phyloP scores from a whole-genome alignment of 768 basidiomycete genomes.

The Exidia glandulosa region DNA sequence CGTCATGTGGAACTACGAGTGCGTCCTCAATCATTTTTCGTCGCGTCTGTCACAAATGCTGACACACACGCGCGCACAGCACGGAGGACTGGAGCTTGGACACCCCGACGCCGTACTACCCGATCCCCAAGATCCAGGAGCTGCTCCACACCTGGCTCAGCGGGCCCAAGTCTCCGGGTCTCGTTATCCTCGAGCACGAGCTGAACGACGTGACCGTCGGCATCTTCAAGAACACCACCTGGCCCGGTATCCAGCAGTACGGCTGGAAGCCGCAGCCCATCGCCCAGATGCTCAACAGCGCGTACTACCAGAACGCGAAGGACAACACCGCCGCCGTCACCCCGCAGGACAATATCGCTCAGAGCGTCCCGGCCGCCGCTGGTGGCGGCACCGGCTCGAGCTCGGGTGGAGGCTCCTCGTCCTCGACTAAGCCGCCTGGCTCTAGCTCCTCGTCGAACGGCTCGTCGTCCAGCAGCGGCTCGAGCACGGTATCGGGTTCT shows the following conservation, averaged over 20 bases:
- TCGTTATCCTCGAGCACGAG: constrained; percentile 83
- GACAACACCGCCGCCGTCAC: neutral
- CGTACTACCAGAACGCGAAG: neutral
- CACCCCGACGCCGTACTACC: constrained; percentile 31
- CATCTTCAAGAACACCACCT: constrained; percentile 51
- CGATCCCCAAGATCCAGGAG: constrained; percentile 26
- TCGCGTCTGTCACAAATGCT: neutral
- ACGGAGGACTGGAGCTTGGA: constrained; percentile 54
- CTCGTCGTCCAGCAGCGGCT: no score
- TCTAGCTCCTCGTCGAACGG: neutral
- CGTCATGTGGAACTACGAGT: constrained; percentile 88
- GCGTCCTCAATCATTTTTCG: no score
- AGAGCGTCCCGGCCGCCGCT: neutral
- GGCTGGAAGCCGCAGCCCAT: constrained; percentile 63
- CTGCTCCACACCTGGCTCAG: constrained; percentile 35
- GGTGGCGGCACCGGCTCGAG: no score
- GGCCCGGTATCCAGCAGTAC: constrained; percentile 48
- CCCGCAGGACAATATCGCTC: neutral
- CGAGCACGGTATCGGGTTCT: no score
- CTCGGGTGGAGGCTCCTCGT: neutral
- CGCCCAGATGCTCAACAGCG: constrained; percentile 16
- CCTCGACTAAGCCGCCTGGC: neutral
- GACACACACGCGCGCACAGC: neutral
- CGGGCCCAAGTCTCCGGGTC: constrained; percentile 54
- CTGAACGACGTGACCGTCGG: constrained; percentile 44